Conservation (phyloP, 192 early-diverging fungal genomes). For the Spizellomyces sp. region DNA sequence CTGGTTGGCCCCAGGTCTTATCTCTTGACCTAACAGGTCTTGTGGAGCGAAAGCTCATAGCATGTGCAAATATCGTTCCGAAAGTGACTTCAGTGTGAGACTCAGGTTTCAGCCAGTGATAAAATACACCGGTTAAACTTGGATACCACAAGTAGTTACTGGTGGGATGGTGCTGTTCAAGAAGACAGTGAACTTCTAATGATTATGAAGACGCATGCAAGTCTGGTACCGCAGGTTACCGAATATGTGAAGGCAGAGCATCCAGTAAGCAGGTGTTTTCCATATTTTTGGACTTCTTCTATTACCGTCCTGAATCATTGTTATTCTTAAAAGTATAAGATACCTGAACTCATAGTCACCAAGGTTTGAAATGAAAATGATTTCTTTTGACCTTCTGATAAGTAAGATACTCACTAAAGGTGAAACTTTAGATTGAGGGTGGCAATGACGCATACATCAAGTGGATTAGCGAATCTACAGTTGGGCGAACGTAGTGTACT, state of each 20-base stretch:
- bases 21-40: not conserved
- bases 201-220: not conserved
- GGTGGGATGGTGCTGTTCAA: slow-evolving; percentile 3
- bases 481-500: too few relatives aligned
- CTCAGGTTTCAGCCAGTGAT: not conserved
- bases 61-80: slow-evolving; percentile 5
- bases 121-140: not conserved
- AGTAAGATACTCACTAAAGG: not conserved
- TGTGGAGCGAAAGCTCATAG: slow-evolving; percentile 7
- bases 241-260: not conserved
- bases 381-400: not conserved
- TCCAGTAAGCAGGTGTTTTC: not conserved
- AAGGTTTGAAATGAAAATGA: not conserved
- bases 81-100: not conserved
- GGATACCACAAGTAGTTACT: not conserved
- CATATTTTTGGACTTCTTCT: not conserved
- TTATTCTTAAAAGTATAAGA: not conserved
- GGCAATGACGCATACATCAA: slow-evolving; percentile 1
- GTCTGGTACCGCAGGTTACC: not conserved
- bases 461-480: not conserved
- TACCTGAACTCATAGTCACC: not conserved
- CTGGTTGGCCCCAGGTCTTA: too few relatives aligned
- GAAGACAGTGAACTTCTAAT: slow-evolving; percentile 1
- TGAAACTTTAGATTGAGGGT: not conserved
- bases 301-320: not conserved